Base-by-base conservation (phyloP, 129 eudicot species). In the Escallonia herrerae region DNA sequence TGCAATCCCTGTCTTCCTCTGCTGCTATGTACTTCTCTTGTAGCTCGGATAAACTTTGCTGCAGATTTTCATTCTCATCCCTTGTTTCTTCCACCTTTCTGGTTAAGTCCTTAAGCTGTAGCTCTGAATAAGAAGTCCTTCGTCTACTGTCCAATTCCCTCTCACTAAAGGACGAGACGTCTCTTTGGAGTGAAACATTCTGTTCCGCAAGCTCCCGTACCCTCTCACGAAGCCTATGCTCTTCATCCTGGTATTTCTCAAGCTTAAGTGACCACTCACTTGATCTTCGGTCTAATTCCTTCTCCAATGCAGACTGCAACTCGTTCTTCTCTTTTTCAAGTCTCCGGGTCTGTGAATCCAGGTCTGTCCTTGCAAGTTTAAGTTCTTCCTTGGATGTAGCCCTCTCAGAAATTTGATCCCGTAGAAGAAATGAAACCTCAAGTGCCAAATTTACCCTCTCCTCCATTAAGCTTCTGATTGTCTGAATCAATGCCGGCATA, bases 181-280 rank as follows among this genome's bases (percentile, higher is more conserved):
- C 99, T 72, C 94, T 84, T 78, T 94, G 99, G 63, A 94, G 95
- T 3, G 86, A 71, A 64, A 94, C 99, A 69, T 94, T 94, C 77
- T 89, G 95, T 69, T 94, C 99, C 5, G 99, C 99, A 44, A 94
- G 93, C 69, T 94, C 99, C 64, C 97, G 73, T 13, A 86, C 97
- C 73, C 99, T 76, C 54, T 94, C 97, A 56, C 99, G 84, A 60
- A 94, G 93, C 79, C 93, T 82, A 74, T 84, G 87, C 75, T 94
- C 99, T 81, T 94, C 99, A 57, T 66, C 66, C 70, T 86, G 91
- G 74, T 75, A 89, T 56, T 86, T 89, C 75, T 94, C 97, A 7
- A 84, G 82, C 79, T 94, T 94, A 56, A 71, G 64, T 40, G 95
- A 83, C 99, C 99, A 94, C 56, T 94, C 99, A 7, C 63, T 84